Evolutionary conservation across 2,329 filamentous ascomycete species (phyloP), one percentile per base, ranked within the genome.

Genomic region (Mariannaea sp.): DNA sequence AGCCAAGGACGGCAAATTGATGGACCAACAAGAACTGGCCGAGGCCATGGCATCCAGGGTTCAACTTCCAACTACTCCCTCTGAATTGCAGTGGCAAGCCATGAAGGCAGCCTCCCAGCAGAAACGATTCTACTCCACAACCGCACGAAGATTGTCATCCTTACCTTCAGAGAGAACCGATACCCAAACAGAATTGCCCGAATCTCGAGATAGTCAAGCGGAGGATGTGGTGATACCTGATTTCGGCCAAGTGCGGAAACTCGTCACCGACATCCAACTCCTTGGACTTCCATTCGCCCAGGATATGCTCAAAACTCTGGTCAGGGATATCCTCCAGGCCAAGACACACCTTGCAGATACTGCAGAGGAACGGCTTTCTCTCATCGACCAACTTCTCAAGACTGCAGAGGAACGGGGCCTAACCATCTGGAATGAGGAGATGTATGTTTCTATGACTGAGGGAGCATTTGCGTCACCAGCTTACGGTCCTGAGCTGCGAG

Each of bases 391-490:
- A 26, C 63, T 82, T 10, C 65, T 81, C 7, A 66, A 72, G 12
- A 75, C 74, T 5, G 73, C 80, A 45, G 70, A 76, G 38, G 75
- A 77, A 57, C 75, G 79, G 7, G 75, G 76, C 14, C 66, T 79
- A 49, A 55, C 66, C 2, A 65, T 80, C 16, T 63, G 78, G 49
- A 69, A 71, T 22, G 69, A 76, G 50, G 75, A 80, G 20, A 68
- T 86, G 46, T 73, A 86, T 42, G 72, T 79, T 10, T 64, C 73
- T 8, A 68, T 82, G 27, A 75, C 82, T 12, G 74, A 77, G 49
- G 66, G 70, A 4, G 67, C 75, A 1, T 67, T 73, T 10, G 40
- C 29, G 10, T 73, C 71, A 3, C 66, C 69, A 2, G 65, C 65
- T 2, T 70, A 67, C 30, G 66, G 65, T 0, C 43, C 59, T 0